Conservation (phyloP, 1,284 basidiomycete genomes). For the Tranzscheliella williamsii region DNA sequence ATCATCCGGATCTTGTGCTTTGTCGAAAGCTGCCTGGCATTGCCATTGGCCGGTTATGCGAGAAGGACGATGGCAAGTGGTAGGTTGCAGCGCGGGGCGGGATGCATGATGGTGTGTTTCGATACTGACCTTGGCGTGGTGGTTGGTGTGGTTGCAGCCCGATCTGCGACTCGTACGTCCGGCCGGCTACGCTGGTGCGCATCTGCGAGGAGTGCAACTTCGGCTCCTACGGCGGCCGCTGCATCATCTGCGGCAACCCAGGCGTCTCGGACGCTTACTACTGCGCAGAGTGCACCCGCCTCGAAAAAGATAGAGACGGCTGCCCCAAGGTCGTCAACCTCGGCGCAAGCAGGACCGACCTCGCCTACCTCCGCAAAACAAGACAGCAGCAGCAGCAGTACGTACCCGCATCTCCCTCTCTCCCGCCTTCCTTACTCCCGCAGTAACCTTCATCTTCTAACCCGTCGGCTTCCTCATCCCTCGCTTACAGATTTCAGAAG, state of each 20-base stretch:
- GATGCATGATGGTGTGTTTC: too few relatives aligned
- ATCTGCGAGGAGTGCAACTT: slow-evolving; percentile 99
- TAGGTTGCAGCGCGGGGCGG: too few relatives aligned
- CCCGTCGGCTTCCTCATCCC: neutral
- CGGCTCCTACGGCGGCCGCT: slow-evolving; percentile 92
- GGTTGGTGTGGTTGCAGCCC: slow-evolving; percentile 68
- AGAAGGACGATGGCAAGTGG: slow-evolving; percentile 99
- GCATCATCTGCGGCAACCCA: slow-evolving; percentile 78
- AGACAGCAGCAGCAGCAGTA: slow-evolving; percentile 43
- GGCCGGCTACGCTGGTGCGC: slow-evolving; percentile 93
- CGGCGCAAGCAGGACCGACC: slow-evolving; percentile 65
- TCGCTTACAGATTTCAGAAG: slow-evolving; percentile 20
- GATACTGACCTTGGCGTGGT: too few relatives aligned
- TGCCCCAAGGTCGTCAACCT: slow-evolving; percentile 99
- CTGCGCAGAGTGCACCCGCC: slow-evolving; percentile 72
- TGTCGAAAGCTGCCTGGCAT: slow-evolving; percentile 95
- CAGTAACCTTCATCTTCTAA: too few relatives aligned
- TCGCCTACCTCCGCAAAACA: slow-evolving; percentile 50
- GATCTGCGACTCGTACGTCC: slow-evolving; percentile 98
- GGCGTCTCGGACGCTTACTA: slow-evolving; percentile 61
- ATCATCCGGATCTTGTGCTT: slow-evolving; percentile 82
- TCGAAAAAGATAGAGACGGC: slow-evolving; percentile 97
- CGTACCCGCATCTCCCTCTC: slow-evolving; percentile 1
- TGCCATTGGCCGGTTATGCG: slow-evolving; percentile 91
- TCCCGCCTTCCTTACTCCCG: too few relatives aligned